Evolutionary conservation across 768 basidiomycete species (phyloP).

Genomic region (Myochromella boudieri): DNA sequence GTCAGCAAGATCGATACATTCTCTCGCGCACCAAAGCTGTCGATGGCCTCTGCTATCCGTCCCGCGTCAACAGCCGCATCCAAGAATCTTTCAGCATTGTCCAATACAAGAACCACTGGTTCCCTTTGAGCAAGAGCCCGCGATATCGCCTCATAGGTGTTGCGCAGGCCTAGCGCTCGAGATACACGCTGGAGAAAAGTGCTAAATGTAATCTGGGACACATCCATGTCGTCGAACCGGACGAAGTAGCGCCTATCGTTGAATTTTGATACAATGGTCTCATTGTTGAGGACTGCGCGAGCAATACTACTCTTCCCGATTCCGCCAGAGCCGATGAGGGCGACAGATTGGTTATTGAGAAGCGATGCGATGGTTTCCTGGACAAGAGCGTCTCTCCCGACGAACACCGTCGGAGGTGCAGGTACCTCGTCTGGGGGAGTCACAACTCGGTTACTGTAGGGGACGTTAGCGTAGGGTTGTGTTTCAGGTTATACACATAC

Average conservation of each 20-base stretch:
- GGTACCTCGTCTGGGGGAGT: not conserved
- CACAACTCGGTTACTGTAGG: no score
- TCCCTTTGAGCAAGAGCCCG: not conserved
- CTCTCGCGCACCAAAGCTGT: slow-evolving; percentile 2
- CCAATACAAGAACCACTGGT: slow-evolving; percentile 9
- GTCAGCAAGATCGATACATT: slow-evolving; percentile 12
- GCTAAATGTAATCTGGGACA: slow-evolving; percentile 2
- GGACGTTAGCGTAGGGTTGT: not conserved
- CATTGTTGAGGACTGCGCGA: slow-evolving; percentile 5
- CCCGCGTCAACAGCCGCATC: slow-evolving; percentile 10
- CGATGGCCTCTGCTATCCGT: slow-evolving; percentile 5
- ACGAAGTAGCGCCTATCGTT: slow-evolving; percentile 8
- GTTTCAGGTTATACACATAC: not conserved
- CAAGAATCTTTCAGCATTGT: slow-evolving; percentile 16
- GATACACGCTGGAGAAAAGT: slow-evolving; percentile 8
- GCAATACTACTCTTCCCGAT: slow-evolving; percentile 15
- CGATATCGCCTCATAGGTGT: not conserved
- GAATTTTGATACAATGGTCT: slow-evolving; percentile 4
- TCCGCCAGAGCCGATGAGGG: slow-evolving; percentile 12
- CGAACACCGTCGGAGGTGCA: not conserved
- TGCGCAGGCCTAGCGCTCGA: not conserved
- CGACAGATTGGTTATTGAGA: not conserved
- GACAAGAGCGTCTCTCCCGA: not conserved
- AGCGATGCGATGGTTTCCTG: not conserved
- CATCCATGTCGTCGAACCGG: slow-evolving; percentile 11